Base-by-base conservation (phyloP, 2,329 filamentous ascomycete genomes). In the Colletotrichum tabaci region DNA sequence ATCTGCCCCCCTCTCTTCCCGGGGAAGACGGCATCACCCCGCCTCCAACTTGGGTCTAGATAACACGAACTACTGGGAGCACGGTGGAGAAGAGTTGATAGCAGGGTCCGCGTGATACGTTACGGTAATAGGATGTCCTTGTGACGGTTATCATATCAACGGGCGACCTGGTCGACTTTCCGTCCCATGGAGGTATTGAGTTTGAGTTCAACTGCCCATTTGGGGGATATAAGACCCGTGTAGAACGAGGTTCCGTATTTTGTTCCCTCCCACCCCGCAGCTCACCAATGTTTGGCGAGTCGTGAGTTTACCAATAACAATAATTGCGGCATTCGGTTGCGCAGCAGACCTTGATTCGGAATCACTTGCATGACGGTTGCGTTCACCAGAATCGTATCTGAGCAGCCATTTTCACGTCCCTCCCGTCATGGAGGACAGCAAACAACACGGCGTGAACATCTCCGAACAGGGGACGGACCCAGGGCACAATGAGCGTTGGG, bases 401-500 rank as follows among this genome's bases (percentile, higher is more conserved):
- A 1, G 18, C 40, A 1, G 18, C 40, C 7, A 6, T 38, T 13
- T 1, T 21, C 15, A n/a, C 35, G 13, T 12, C 44, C 6, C 21
- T 7, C 40, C 21, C 40, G 40, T 10, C 35, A 26, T 52, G 50
- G 26, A 18, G 16, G 65, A 60, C 47, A 60, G 68, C 2, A 64
- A 63, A 16, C 30, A 35, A 12, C 58, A 71, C 18, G 46, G 40
- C 0, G 53, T 53, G 12, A 46, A 58, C 13, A 64, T 68, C 7
- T 63, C 58, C 2, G 62, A 74, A 26, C 55, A 66, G 12, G 66
- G 60, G 18, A 47, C 62, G 30, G 74, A 76, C 44, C 76, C 81
- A 26, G 74, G 79, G 23, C 75, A 78, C 52, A 74, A 77, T 4
- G 81, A 82, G 61, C 77, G 79, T 70, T 81, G 77, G 76, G 80